Percentiles rank a stretch among this genome's conserved stretches.
These are phyloP conservation scores for Penicillium paneum DNA, from an alignment of 2,329 filamentous ascomycete genomes.

Conservation along the genomic window DNA sequence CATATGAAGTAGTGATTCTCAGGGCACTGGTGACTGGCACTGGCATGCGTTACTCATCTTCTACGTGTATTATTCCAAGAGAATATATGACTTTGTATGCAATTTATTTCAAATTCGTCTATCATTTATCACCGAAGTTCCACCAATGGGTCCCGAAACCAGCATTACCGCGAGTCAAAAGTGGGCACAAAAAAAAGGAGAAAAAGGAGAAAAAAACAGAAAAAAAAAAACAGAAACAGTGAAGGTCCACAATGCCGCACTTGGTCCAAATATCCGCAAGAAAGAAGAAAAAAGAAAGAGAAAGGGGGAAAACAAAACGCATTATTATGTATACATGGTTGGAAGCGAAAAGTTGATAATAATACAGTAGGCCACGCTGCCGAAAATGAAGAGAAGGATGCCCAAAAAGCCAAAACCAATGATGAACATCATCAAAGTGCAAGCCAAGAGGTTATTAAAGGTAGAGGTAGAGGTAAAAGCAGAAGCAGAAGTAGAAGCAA, in stretches of 20 bases:
- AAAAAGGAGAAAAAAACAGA: neutral
- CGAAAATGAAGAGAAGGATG: conserved; percentile 10
- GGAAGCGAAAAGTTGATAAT: conserved; percentile 13
- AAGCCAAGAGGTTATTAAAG: conserved; percentile 3
- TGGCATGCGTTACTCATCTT: neutral
- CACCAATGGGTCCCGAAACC: neutral
- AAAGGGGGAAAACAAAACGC: neutral
- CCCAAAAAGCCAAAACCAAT: conserved; percentile 5
- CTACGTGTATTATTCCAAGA: neutral
- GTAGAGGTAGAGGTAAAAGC: neutral
- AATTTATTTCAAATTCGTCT: conserved; percentile 6
- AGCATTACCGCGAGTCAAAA: neutral
- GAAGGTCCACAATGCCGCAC: neutral
- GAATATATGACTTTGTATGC: neutral
- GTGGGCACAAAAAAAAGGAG: neutral
- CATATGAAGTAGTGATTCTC: neutral
- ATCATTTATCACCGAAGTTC: neutral
- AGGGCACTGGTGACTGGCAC: neutral
- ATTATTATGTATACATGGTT: conserved; percentile 22
- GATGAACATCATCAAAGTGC: neutral
- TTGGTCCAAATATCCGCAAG: neutral
- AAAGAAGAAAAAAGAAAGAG: neutral
- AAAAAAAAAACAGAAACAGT: neutral
- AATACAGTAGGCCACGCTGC: conserved; percentile 19
- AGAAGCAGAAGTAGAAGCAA: neutral